phyloP scores from a whole-genome alignment of 1,139 yeast species.

The Lodderomyces elongisporus region DNA sequence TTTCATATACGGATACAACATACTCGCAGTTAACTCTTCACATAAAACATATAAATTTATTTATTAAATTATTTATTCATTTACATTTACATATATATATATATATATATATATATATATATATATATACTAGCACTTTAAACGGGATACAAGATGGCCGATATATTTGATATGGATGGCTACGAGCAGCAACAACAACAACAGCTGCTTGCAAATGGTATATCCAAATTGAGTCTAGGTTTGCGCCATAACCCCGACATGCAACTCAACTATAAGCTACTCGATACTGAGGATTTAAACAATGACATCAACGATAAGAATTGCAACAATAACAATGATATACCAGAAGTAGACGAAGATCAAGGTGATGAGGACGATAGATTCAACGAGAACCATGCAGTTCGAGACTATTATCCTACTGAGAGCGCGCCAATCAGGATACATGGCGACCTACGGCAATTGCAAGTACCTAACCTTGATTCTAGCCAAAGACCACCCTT shows the following conservation, averaged over 20 bases:
- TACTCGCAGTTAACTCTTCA: no score
- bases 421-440: slow-evolving; percentile 10
- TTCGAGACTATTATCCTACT: slow-evolving; percentile 7
- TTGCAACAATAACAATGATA: slow-evolving; percentile 7
- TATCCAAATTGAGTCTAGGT: not conserved
- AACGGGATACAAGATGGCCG: slow-evolving; percentile 15
- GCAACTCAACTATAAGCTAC: slow-evolving; percentile 9
- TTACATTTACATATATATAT: no score
- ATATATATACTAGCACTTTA: no score
- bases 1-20: no score
- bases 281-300: no score
- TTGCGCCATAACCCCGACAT: slow-evolving; percentile 2
- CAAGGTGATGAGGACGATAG: slow-evolving; percentile 5
- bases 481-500: not conserved
- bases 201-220: not conserved
- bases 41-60: no score
- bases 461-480: not conserved
- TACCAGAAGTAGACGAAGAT: slow-evolving; percentile 4
- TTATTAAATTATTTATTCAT: no score
- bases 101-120: no score
- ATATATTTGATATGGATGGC: slow-evolving; percentile 14
- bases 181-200: slow-evolving; percentile 4
- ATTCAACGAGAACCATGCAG: slow-evolving; percentile 9
- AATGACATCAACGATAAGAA: no score
- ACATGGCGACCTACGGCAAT: not conserved